Conservation (phyloP, 495 filamentous ascomycete genomes). For the Penicillium ochrochloron region DNA sequence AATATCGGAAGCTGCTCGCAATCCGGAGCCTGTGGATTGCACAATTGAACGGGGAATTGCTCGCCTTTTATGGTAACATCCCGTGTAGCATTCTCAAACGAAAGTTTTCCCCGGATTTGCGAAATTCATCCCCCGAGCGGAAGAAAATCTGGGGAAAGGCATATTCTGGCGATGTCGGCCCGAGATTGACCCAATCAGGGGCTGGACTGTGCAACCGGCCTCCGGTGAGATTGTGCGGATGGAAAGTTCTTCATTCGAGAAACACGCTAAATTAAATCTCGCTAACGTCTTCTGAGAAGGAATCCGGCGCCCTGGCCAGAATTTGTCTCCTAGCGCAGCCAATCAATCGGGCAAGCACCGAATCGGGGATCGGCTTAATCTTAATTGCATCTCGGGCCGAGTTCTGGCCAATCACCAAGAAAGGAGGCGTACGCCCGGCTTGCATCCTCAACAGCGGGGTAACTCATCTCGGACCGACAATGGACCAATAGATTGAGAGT, state of each 20-base stretch:
- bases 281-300: background rate
- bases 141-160: slow-evolving; percentile 11
- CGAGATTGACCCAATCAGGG: slow-evolving; percentile 15
- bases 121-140: background rate
- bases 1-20: background rate
- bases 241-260: background rate
- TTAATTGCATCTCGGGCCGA: slow-evolving; percentile 6
- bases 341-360: slow-evolving; percentile 3
- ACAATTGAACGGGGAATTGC: background rate
- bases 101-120: slow-evolving; percentile 3
- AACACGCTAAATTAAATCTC: background rate
- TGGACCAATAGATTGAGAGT: slow-evolving; percentile 12
- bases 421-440: background rate
- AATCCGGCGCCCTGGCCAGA: background rate
- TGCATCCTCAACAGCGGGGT: slow-evolving; percentile 14
- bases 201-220: background rate
- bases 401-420: background rate
- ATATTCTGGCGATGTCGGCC: slow-evolving; percentile 5
- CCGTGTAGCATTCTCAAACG: background rate
- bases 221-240: background rate
- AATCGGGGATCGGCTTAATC: slow-evolving; percentile 8
- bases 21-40: background rate
- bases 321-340: background rate
- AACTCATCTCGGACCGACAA: slow-evolving; percentile 19
- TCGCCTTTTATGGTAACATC: background rate